Evolutionary conservation across 441 rosid species (phyloP), one percentile per base, ranked within the genome.

Genomic region (Mallotus repandus): DNA sequence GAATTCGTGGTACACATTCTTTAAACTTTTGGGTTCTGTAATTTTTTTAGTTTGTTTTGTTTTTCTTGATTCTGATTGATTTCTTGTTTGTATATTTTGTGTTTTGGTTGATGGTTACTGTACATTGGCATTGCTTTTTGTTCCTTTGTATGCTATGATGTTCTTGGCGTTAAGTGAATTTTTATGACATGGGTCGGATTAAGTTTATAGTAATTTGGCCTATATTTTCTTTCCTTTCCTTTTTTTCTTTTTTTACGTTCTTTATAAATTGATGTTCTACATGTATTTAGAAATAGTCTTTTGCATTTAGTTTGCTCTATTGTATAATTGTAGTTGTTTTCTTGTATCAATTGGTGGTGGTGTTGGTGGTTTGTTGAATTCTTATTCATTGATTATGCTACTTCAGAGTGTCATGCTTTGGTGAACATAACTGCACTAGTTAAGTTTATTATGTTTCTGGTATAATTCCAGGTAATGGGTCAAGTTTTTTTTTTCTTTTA

Each of bases 1-100:
- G 90, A 81, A 81, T 91, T 75, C 80, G 86, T 59, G 97, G 94
- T 89, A 87, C 22, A 56, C 21, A 58, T 38, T 25, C 8, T 55
- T 63, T 70, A n/a, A 21, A 5, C 16, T 41, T 5, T 54, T 63
- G 6, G 66, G 21, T 55, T 35, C 71, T 45, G 13, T 63, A 11
- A 71, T 54, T 35, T 63, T 48, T 29, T 16, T 16, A 6, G 14
- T 53, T 53, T 15, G 16, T 58, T 38, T 9, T 45, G 35, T 32
- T 48, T 52, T 64, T 46, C 13, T 70, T 68, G 52, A 49, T 45
- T 66, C 21, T 54, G 55, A 48, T 74, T 58, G 43, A 15, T 68
- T 67, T 63, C 14, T 64, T 76, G 45, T 57, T 14, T 22, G 48
- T n/a, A 10, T 45, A 0, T 22, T 7, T 21, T 5, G 66, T 21